These are phyloP conservation scores for Penicillium nordicum DNA, from an alignment of 2,329 filamentous ascomycete species.

Conservation along the genomic window DNA sequence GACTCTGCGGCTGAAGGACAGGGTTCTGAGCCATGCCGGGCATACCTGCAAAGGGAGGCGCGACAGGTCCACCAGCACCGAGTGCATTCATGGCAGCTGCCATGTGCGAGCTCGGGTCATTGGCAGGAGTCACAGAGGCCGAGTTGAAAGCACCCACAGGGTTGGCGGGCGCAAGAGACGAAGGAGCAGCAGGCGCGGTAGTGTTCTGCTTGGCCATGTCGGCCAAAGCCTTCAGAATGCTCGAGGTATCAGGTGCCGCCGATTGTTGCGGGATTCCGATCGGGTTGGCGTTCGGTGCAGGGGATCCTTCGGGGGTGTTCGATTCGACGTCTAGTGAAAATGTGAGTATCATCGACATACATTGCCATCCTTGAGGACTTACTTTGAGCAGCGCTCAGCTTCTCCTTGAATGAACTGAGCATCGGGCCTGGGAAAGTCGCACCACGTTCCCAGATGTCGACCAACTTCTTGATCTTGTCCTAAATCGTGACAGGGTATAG, in stretches of 20 bases:
- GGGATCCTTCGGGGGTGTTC: constrained; percentile 64
- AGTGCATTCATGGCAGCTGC: constrained; percentile 57
- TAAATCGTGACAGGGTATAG: constrained; percentile 52
- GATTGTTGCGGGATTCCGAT: constrained; percentile 34
- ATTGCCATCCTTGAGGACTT: constrained; percentile 43
- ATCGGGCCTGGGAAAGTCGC: constrained; percentile 81
- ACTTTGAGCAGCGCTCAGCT: constrained; percentile 66
- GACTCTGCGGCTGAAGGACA: constrained; percentile 38
- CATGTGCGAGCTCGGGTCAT: constrained; percentile 49
- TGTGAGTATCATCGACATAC: constrained; percentile 22
- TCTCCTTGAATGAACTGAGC: constrained; percentile 79
- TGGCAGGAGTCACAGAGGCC: constrained; percentile 43
- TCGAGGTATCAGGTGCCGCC: constrained; percentile 53
- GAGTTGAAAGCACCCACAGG: constrained; percentile 50
- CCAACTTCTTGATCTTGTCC: constrained; percentile 92
- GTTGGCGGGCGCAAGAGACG: constrained; percentile 39
- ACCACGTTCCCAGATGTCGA: constrained; percentile 97
- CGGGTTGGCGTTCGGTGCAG: constrained; percentile 44
- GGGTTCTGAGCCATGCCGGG: constrained; percentile 40
- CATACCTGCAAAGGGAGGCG: constrained; percentile 48
- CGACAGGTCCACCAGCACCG: constrained; percentile 34
- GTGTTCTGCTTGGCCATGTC: constrained; percentile 76
- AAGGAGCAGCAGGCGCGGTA: constrained; percentile 44
- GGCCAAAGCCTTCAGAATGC: constrained; percentile 74
- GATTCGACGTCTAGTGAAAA: constrained; percentile 55